Evolutionary conservation across 352 stramenopile species (phyloP).

Genomic region (Detonula confervacea): DNA sequence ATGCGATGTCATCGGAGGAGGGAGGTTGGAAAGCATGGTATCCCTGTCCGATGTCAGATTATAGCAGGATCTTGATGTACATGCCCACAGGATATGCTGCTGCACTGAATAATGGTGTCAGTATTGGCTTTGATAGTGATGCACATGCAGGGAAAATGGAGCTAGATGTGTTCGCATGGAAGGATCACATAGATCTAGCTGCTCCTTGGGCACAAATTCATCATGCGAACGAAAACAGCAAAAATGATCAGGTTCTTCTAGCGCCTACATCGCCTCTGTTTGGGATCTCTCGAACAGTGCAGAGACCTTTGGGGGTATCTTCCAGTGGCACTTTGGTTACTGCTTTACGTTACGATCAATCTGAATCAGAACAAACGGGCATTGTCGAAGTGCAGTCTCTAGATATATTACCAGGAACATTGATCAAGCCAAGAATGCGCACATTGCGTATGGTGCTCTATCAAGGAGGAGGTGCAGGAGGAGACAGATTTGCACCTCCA

Average conservation of each 20-base stretch:
- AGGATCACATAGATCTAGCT: constrained; percentile 45
- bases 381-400: constrained; percentile 44
- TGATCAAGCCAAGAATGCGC: constrained; percentile 51
- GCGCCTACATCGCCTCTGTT: constrained; percentile 8
- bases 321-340: constrained; percentile 38
- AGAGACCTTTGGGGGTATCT: constrained; percentile 40
- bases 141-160: constrained; percentile 16
- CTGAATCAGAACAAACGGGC: background rate
- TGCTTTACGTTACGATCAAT: constrained; percentile 31
- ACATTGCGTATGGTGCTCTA: constrained; percentile 49
- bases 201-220: constrained; percentile 32
- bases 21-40: constrained; percentile 51
- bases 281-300: constrained; percentile 51
- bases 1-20: constrained; percentile 15
- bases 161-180: constrained; percentile 34
- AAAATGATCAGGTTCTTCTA: background rate
- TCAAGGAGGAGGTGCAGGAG: constrained; percentile 43
- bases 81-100: constrained; percentile 37
- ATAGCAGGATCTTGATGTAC: constrained; percentile 47
- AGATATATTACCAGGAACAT: constrained; percentile 50
- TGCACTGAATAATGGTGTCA: constrained; percentile 1
- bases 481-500: constrained; percentile 35
- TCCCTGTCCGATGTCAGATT: constrained; percentile 55
- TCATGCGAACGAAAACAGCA: background rate
- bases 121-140: constrained; percentile 5